phyloP scores from a whole-genome alignment of 352 stramenopile species.

The Halophytophthora batemanensis region DNA sequence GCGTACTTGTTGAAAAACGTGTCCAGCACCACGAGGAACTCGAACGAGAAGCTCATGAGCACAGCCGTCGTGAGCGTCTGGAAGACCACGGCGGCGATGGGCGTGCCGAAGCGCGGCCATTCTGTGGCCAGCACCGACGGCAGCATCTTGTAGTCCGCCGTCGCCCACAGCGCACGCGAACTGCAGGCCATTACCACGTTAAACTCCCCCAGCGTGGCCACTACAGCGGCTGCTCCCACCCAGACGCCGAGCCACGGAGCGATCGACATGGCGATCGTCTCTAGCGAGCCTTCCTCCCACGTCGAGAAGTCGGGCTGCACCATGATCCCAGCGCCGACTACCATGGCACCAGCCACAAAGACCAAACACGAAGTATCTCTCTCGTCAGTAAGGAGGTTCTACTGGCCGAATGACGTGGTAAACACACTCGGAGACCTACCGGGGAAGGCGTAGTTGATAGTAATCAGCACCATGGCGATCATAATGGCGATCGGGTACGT shows the following conservation, averaged over 20 bases:
- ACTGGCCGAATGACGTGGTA: no score
- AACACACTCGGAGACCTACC: slow-evolving; percentile 13
- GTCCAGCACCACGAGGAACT: slow-evolving; percentile 77
- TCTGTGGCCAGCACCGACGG: slow-evolving; percentile 54
- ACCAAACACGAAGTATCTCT: neutral
- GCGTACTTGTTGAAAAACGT: slow-evolving; percentile 88
- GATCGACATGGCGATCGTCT: slow-evolving; percentile 73
- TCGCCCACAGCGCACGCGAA: slow-evolving; percentile 76
- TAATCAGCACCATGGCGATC: slow-evolving; percentile 81
- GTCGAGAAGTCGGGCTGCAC: slow-evolving; percentile 62
- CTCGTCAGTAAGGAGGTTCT: neutral
- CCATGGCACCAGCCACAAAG: neutral
- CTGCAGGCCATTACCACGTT: slow-evolving; percentile 86
- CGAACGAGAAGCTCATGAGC: slow-evolving; percentile 86
- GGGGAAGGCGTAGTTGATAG: slow-evolving; percentile 84
- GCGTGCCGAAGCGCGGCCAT: slow-evolving; percentile 75
- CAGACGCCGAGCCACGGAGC: slow-evolving; percentile 77
- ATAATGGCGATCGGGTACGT: slow-evolving; percentile 83
- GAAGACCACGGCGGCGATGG: slow-evolving; percentile 72
- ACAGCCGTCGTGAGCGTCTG: slow-evolving; percentile 70
- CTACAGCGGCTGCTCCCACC: slow-evolving; percentile 69
- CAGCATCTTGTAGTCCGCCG: slow-evolving; percentile 85
- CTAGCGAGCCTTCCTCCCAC: slow-evolving; percentile 74
- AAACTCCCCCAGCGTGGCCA: slow-evolving; percentile 83
- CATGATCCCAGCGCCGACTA: slow-evolving; percentile 74